Evolutionary conservation across 2,329 filamentous ascomycete species (phyloP), one percentile per base, ranked within the genome.

Genomic region (Plenodomus biglobosus): DNA sequence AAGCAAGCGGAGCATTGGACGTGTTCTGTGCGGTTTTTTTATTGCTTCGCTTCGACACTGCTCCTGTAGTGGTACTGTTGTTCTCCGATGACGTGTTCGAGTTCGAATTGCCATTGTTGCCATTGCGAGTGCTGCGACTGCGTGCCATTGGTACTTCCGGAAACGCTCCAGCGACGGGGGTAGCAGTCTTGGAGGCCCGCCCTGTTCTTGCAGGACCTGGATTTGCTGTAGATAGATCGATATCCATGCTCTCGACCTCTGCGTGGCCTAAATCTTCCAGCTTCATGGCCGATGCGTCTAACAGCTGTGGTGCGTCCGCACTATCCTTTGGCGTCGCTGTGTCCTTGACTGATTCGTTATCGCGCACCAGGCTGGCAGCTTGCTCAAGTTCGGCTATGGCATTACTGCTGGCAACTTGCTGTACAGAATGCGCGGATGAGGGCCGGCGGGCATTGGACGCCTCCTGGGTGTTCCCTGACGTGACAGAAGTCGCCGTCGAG

Each of bases 241-340:
- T 59, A 2, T 72, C 67, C 62, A 69, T 70, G 34, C 59, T 48
- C 34, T 70, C 56, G 74, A 78, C 53, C 69, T 76, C 61, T 71
- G 78, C 24, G 60, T 58, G 54, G 43, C 79, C 78, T 5, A 69
- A 52, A 37, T 83, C 78, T 43, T 86, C 81, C 24, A 68, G 66
- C 58, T 79, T 78, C 41, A 78, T 64, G 34, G 69, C 38, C 59
- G 71, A 65, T 80, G 76, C 54, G 82, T 85, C 65, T 78, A 81
- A 40, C 8, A 59, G 40, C 15, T 44, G 40, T 3, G 61, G 58
- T 7, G 43, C 46, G 15, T 70, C 69, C 15, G 54, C 46, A 13
- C 46, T 56, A 38, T 69, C 67, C 35, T 69, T 68, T 2, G 66
- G 65, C n/a, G 59, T 68, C 5, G 66, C 56, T 15, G 55, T 55